Conservation (phyloP, 1,284 basidiomycete species). For the Cryptococcus sp. region DNA sequence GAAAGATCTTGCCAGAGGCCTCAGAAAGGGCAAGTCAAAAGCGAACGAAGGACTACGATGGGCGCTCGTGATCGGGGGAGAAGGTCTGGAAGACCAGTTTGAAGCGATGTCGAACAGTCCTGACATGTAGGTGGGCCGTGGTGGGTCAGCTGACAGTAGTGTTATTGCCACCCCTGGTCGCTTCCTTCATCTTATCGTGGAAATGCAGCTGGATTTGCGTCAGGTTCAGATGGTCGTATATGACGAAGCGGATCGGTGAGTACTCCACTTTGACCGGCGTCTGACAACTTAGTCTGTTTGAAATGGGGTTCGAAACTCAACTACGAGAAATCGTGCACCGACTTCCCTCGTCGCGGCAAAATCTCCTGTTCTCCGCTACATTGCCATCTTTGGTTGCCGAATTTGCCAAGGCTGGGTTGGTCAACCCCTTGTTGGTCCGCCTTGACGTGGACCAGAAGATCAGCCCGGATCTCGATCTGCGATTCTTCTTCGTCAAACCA, state of each 20-base stretch:
- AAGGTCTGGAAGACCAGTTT: conserved; percentile 94
- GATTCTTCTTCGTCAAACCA: conserved; percentile 90
- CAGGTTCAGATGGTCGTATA: conserved; percentile 91
- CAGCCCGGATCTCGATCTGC: conserved; percentile 87
- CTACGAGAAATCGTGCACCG: conserved; percentile 88
- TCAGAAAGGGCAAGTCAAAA: conserved; percentile 58
- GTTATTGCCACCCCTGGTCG: conserved; percentile 98
- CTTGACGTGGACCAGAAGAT: conserved; percentile 96
- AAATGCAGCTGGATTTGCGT: conserved; percentile 93
- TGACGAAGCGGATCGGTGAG: conserved; percentile 85
- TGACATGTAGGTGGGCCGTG: conserved; percentile 71
- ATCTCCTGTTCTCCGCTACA: conserved; percentile 92
- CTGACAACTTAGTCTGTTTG: conserved; percentile 68
- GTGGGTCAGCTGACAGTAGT: conserved; percentile 54
- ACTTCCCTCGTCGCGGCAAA: conserved; percentile 83
- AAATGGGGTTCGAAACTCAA: conserved; percentile 94
- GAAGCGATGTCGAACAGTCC: conserved; percentile 92
- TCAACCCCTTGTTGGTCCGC: conserved; percentile 90
- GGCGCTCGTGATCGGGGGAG: conserved; percentile 95
- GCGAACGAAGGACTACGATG: conserved; percentile 71
- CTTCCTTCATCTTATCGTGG: conserved; percentile 89
- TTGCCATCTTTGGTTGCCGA: conserved; percentile 94
- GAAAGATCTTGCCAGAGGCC: conserved; percentile 80
- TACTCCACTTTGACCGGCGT: neutral
- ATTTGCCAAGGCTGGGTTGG: conserved; percentile 94